Evolutionary conservation across 2,329 filamentous ascomycete genomes (phyloP), one percentile per base, ranked within the genome.

Genomic region (Penicillium sp.): DNA sequence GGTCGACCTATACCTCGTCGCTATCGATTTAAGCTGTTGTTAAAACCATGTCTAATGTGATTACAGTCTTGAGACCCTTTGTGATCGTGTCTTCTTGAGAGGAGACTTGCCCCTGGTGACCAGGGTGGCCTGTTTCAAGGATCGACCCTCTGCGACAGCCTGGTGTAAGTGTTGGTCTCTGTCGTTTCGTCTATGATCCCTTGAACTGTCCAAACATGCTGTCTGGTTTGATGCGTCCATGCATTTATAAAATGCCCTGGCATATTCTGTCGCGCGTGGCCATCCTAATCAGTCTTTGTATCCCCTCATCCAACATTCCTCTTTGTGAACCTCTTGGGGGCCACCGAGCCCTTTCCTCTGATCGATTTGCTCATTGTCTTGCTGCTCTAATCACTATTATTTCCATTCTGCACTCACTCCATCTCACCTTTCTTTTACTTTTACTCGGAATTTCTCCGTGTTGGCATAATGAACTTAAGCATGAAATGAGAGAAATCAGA

Each of bases 91-190:
- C 15, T 18, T n/a, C 28, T 6, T 7, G 20, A 37, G 29, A 7
- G 18, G 38, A 40, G 38, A 42, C 32, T 24, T 42, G 4, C 15
- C 20, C 12, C 15, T 18, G 25, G 25, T 27, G 20, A 18, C 31
- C 24, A 38, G 31, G 27, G 15, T 35, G 39, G 39, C 39, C 24
- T 42, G 20, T 35, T 37, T 8, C 25, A 42, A 40, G 29, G 12
- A 24, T 20, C 18, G 12, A 24, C 29, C 31, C 42, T 42, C 24
- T 38, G 41, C n/a, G 28, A 40, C 48, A 13, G 23, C 24, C 10
- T n/a, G 25, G n/a, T 33, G 49, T 52, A 33, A 48, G 49, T 48
- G 32, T 20, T 35, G 24, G 28, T n/a, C 29, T 28, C 31, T 31
- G n/a, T 28, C n/a, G 20, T 31, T 49, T 40, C 35, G 23, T 35